phyloP scores from a whole-genome alignment of 495 filamentous ascomycete genomes.

The Aspergillus kassunensis region DNA sequence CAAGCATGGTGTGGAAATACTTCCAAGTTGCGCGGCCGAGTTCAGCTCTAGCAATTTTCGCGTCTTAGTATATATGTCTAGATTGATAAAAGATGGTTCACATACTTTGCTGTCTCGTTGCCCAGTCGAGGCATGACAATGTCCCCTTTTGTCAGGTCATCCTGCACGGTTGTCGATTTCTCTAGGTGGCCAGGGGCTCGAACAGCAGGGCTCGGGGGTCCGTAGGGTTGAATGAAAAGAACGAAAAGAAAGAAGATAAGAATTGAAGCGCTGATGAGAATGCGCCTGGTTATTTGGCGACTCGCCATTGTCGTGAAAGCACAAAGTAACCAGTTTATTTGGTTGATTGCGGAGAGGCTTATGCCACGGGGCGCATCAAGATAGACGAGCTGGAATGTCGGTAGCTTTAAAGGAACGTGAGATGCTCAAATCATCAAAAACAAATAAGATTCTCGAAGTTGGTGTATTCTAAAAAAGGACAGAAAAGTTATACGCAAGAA shows the following conservation, averaged over 20 bases:
- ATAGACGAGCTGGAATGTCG: too few relatives aligned
- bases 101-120: conserved; percentile 76
- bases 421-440: not conserved
- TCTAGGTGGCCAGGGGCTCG: conserved; percentile 43
- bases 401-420: too few relatives aligned
- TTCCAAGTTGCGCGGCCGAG: conserved; percentile 87
- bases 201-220: conserved; percentile 38
- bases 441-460: not conserved
- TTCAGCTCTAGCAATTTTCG: conserved; percentile 59
- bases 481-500: not conserved
- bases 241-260: conserved; percentile 36
- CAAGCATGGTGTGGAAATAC: conserved; percentile 92
- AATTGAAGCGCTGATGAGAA: conserved; percentile 34
- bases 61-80: not conserved
- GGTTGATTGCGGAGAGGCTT: conserved; percentile 1
- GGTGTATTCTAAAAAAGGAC: conserved; percentile 1
- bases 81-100: too few relatives aligned
- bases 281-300: conserved; percentile 40
- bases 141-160: conserved; percentile 62
- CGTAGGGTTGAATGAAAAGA: conserved; percentile 39
- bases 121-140: conserved; percentile 85
- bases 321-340: conserved; percentile 1
- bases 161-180: conserved; percentile 25
- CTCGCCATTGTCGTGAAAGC: conserved; percentile 31
- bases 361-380: too few relatives aligned